These are phyloP conservation scores for Orbilia javanica DNA, from an alignment of 2,329 filamentous ascomycete genomes.

Conservation along the genomic window DNA sequence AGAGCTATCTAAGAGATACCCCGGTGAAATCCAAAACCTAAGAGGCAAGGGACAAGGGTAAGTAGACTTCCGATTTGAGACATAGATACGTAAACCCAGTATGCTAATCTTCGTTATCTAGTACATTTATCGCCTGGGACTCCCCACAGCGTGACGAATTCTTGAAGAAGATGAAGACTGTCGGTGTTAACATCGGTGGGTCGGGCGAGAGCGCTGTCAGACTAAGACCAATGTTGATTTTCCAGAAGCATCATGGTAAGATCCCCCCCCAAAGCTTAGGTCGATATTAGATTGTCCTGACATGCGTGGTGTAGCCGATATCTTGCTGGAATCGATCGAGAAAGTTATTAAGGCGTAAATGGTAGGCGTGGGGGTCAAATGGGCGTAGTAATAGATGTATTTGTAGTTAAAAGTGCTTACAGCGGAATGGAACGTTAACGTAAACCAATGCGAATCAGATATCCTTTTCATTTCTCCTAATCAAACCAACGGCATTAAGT, in stretches of 20 bases:
- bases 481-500: background rate
- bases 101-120: background rate
- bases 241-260: constrained; percentile 85
- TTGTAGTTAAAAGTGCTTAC: constrained; percentile 33
- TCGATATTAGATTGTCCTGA: constrained; percentile 53
- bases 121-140: constrained; percentile 92
- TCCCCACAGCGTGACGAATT: constrained; percentile 83
- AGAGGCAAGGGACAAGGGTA: constrained; percentile 83
- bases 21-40: constrained; percentile 82
- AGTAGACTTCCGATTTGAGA: background rate
- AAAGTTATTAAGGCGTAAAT: constrained; percentile 72
- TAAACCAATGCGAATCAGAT: constrained; percentile 6
- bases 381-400: constrained; percentile 20
- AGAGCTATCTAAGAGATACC: constrained; percentile 77
- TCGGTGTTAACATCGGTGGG: constrained; percentile 89
- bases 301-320: constrained; percentile 70
- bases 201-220: constrained; percentile 81
- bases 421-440: background rate
- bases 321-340: constrained; percentile 82
- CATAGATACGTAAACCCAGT: background rate
- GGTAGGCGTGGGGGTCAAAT: background rate
- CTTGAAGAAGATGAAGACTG: constrained; percentile 79
- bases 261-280: background rate
- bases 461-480: too few species aligned
- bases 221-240: constrained; percentile 88